These are phyloP conservation scores for Typha latifolia DNA, from an alignment of 176 grass and related monocot genomes.

Conservation along the genomic window DNA sequence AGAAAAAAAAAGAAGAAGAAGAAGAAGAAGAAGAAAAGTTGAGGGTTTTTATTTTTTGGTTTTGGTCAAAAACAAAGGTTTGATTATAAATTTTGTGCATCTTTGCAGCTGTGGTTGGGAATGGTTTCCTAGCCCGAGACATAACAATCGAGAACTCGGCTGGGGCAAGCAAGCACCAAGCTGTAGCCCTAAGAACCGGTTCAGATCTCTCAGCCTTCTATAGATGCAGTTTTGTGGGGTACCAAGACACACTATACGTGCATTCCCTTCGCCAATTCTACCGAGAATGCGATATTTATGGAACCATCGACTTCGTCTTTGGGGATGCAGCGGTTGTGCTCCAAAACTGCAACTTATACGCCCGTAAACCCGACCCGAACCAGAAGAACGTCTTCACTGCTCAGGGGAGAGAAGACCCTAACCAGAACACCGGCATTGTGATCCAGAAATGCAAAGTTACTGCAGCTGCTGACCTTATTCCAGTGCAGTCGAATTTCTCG, in stretches of 20 bases:
- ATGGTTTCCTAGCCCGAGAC: constrained; percentile 61
- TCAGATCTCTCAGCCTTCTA: constrained; percentile 61
- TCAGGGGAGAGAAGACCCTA: constrained; percentile 67
- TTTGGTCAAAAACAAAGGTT: neutral
- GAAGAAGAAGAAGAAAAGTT: too few relatives aligned
- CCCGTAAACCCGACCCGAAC: constrained; percentile 31
- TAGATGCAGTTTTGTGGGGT: constrained; percentile 75
- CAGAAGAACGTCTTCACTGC: constrained; percentile 87
- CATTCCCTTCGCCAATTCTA: constrained; percentile 96
- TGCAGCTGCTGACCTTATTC: constrained; percentile 63
- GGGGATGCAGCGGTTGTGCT: constrained; percentile 67
- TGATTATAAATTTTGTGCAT: neutral
- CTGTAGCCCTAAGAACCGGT: constrained; percentile 60
- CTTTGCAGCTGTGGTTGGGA: constrained; percentile 52
- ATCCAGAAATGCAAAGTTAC: constrained; percentile 76
- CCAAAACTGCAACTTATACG: constrained; percentile 84
- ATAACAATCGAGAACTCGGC: constrained; percentile 85
- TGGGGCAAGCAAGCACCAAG: constrained; percentile 63
- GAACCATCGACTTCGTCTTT: constrained; percentile 86
- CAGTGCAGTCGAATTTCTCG: constrained; percentile 40
- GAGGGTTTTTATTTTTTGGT: too few relatives aligned
- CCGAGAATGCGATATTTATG: constrained; percentile 87
- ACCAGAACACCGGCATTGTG: constrained; percentile 87
- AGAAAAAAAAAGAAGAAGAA: too few relatives aligned
- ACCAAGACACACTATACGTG: constrained; percentile 90